Base-by-base conservation (phyloP, 176 grass and related monocot genomes). In the Triticum monococcum region DNA sequence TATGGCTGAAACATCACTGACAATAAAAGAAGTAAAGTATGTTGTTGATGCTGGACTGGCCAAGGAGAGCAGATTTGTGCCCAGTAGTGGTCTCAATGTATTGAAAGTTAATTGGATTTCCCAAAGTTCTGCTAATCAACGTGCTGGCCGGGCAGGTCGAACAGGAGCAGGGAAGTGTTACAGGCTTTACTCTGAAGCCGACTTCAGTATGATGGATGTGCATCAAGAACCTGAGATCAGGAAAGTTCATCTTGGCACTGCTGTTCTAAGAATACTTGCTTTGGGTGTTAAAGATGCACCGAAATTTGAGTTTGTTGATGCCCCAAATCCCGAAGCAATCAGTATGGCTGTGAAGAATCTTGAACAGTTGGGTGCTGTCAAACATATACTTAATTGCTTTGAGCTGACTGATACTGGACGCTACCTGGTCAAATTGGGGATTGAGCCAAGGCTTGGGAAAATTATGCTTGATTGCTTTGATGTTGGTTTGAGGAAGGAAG, bases 211-310 rank as follows among this genome's bases (percentile, higher is more conserved):
- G 89, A 98, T 96, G 93, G 87, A 92, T 72, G 78, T 85, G n/a
- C 93, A 98, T 84, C 93, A 94, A 81, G 96, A 98, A 87, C 96
- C 96, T 79, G 93, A 98, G 90, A 98, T 98, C 66, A 20, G 91
- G 30, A 98, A 92, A 88, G 96, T 98, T 69, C 93, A 98, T 77
- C 96, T 98, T 84, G 96, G 90, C 52, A 94, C 90, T 9, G 93
- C 93, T 78, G 87, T 94, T 75, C 75, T 98, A 54, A 91, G 96
- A 87, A 94, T 98, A 81, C 88, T 98, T 90, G 86, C 93, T 86
- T 86, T 96, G 78, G 93, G 88, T 62, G 79, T 96, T 41, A 91
- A 72, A 41, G 78, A 98, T 83, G 77, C 86, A 50, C 78, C 84
- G 22, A 84, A 91, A 43, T 98, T 98, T 72, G 96, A 98, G 79